Conservation (phyloP, 2,329 filamentous ascomycete genomes). For the Pseudohalonectria lignicola region DNA sequence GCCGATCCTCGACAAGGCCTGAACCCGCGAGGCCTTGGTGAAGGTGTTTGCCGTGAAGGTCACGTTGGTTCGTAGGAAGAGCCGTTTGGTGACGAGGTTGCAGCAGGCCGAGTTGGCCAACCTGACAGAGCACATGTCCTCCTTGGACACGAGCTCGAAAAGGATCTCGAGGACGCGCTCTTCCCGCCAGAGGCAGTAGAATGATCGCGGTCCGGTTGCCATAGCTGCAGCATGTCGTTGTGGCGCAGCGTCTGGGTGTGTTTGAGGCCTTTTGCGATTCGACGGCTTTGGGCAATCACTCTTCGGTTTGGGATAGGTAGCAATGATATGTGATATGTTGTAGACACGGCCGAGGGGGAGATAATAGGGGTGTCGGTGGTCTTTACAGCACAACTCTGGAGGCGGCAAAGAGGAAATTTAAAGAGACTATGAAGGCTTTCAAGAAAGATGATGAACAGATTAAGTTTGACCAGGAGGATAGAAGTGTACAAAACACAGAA, state of each 20-base stretch:
- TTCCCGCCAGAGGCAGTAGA: constrained; percentile 45
- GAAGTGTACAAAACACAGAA: too few species aligned
- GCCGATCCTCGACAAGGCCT: constrained; percentile 67
- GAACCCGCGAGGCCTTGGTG: constrained; percentile 60
- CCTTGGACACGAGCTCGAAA: constrained; percentile 34
- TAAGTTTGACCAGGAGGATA: too few species aligned
- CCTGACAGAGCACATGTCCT: constrained; percentile 49
- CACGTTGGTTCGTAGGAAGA: constrained; percentile 59
- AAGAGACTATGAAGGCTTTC: too few species aligned
- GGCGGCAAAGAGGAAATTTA: too few species aligned
- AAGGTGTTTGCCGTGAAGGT: constrained; percentile 67
- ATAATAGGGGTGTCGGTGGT: too few species aligned
- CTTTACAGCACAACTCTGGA: too few species aligned
- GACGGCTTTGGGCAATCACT: too few species aligned
- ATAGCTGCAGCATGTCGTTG: constrained; percentile 38
- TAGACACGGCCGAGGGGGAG: too few species aligned
- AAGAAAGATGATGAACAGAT: too few species aligned
- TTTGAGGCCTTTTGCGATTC: not conserved
- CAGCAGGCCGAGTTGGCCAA: constrained; percentile 60
- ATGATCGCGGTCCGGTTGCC: constrained; percentile 36
- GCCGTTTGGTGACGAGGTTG: constrained; percentile 54
- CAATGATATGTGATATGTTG: too few species aligned
- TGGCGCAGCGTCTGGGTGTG: not conserved
- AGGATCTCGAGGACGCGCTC: constrained; percentile 37
- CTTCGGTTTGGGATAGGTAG: too few species aligned